Conservation (phyloP, 1,284 basidiomycete genomes). For the Heterobasidion annosum region DNA sequence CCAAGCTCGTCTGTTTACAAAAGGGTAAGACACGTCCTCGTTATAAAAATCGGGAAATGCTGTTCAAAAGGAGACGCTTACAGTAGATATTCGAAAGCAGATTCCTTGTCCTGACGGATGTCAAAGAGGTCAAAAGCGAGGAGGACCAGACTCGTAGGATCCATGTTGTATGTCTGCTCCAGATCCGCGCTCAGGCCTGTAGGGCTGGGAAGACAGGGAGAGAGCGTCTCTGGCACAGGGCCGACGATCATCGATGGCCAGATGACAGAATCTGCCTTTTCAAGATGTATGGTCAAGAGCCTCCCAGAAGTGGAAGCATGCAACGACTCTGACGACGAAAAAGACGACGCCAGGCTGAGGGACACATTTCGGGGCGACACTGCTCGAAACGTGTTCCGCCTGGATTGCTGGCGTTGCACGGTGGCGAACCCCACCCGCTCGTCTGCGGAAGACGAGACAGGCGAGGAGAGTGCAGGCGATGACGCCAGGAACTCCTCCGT, state of each 20-base stretch:
- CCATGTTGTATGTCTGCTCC: slow-evolving; percentile 69
- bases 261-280: slow-evolving; percentile 69
- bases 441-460: slow-evolving; percentile 46
- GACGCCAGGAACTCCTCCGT: slow-evolving; percentile 39
- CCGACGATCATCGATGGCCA: slow-evolving; percentile 74
- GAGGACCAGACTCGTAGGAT: slow-evolving; percentile 67
- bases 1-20: slow-evolving; percentile 62
- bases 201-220: slow-evolving; percentile 40
- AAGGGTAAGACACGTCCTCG: slow-evolving; percentile 3
- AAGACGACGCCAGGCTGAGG: slow-evolving; percentile 52
- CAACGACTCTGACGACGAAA: slow-evolving; percentile 66
- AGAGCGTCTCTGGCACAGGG: slow-evolving; percentile 53
- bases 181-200: slow-evolving; percentile 40
- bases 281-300: slow-evolving; percentile 64
- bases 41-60: slow-evolving; percentile 2
- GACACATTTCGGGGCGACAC: slow-evolving; percentile 44
- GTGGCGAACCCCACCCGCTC: slow-evolving; percentile 20
- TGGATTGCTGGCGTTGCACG: slow-evolving; percentile 5
- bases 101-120: slow-evolving; percentile 61
- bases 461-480: slow-evolving; percentile 53
- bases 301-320: slow-evolving; percentile 48
- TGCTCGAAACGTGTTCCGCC: slow-evolving; percentile 30
- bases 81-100: slow-evolving; percentile 75
- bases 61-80: slow-evolving; percentile 26
- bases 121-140: slow-evolving; percentile 61